Conservation (phyloP, 1,284 basidiomycete species). For the Kwoniella shivajii region DNA sequence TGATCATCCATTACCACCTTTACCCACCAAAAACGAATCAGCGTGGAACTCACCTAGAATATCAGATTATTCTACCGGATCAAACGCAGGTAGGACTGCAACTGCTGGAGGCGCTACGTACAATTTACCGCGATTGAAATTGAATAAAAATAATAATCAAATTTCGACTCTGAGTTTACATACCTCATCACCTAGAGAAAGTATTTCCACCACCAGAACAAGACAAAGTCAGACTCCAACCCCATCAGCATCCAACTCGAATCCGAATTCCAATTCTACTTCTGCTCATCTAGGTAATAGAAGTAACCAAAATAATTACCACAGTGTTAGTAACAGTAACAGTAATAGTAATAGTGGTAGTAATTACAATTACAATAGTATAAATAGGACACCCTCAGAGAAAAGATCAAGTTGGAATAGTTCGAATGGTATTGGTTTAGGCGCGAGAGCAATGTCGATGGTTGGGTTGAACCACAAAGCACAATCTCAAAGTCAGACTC, state of each 20-base stretch:
- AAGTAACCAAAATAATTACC: neutral
- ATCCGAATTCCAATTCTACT: no score
- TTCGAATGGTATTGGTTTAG: neutral
- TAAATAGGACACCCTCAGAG: neutral
- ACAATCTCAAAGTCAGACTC: neutral
- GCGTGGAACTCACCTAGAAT: neutral
- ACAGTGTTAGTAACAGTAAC: neutral
- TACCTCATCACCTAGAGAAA: slow-evolving; percentile 4
- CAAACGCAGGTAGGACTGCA: no score
- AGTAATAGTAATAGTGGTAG: slow-evolving; percentile 3
- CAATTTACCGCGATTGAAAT: slow-evolving; percentile 7
- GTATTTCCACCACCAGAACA: slow-evolving; percentile 3
- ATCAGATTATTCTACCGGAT: neutral
- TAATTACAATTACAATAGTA: neutral
- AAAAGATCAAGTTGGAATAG: slow-evolving; percentile 8
- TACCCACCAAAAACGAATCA: neutral
- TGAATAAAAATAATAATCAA: neutral
- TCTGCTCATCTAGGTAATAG: no score
- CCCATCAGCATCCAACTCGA: neutral
- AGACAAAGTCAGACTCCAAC: slow-evolving; percentile 1
- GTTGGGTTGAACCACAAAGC: slow-evolving; percentile 8
- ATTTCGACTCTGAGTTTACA: neutral
- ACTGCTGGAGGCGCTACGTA: neutral
- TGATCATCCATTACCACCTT: slow-evolving; percentile 2
- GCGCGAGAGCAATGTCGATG: slow-evolving; percentile 14